phyloP scores from a whole-genome alignment of 352 stramenopile genomes.

The Pythium dissotocum region DNA sequence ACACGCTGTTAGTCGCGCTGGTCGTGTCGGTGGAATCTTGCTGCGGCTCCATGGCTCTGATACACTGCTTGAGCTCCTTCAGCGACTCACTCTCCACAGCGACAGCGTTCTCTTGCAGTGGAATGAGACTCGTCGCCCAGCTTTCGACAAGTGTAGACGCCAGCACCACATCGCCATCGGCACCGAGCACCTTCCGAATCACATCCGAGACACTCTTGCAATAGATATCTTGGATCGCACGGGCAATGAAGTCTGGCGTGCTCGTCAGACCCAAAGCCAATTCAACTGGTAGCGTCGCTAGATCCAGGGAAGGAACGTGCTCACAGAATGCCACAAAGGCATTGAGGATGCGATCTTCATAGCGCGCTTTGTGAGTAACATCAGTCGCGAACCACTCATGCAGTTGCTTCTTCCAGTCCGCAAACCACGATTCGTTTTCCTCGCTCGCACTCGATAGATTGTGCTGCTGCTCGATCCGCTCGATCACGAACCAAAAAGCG shows the following conservation, averaged over 20 bases:
- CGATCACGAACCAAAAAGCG: conserved; percentile 27
- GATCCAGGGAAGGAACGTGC: conserved; percentile 17
- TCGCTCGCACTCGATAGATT: neutral
- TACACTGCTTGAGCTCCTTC: conserved; percentile 14
- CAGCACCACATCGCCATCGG: conserved; percentile 13
- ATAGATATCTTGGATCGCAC: conserved; percentile 26
- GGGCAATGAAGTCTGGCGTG: conserved; percentile 18
- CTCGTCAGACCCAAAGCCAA: conserved; percentile 23
- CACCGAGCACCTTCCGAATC: conserved; percentile 19
- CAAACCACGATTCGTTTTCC: conserved; percentile 1
- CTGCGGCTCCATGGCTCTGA: conserved; percentile 6
- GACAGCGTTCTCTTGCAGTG: neutral
- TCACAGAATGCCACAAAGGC: conserved; percentile 29
- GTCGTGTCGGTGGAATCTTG: neutral
- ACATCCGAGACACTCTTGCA: conserved; percentile 30
- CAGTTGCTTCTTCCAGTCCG: conserved; percentile 15
- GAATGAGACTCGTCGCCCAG: conserved; percentile 18
- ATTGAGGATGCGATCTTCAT: conserved; percentile 28
- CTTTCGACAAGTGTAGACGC: conserved; percentile 10
- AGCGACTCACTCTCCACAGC: neutral
- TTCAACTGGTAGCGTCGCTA: conserved; percentile 26
- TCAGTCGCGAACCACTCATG: conserved; percentile 16
- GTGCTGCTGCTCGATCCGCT: conserved; percentile 6
- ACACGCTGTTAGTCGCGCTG: neutral
- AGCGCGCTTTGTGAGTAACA: neutral